Evolutionary conservation across 179 eudicot genomes (phyloP), one percentile per base, ranked within the genome.

Genomic region (Beta corolliflora): DNA sequence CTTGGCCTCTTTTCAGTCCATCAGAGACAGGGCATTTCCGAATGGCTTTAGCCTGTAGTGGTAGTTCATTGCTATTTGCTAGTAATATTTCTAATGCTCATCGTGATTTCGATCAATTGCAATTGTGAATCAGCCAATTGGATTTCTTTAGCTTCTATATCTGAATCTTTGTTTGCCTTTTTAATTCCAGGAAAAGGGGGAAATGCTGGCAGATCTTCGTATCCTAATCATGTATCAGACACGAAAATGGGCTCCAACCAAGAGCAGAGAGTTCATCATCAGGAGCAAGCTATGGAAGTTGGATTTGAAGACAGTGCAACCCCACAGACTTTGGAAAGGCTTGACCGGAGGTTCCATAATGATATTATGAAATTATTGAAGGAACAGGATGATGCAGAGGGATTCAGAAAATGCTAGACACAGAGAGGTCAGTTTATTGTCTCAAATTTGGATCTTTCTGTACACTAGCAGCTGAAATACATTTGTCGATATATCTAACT

Each of bases 341-440:
- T 95, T 83, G 98, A 95, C 82, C 87, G 89, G 74, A 93, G 85
- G 84, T 93, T 93, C 81, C 84, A 77, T 46, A 91, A 89, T 77
- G 98, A 93, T 67, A 88, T 93, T 23, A 84, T 85, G 90, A 90
- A 90, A 82, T 83, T 95, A 76, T 86, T 85, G 79, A 95, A 93
- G 88, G 97, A 95, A 82, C 98, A 92, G 81, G 80, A 67, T 75
- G 98, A 92, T 81, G 88, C 90, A 18, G 99, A 93, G n/a, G 86
- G 98, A 94, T 85, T 92, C 91, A 25, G 99, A 95, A 85, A 89
- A 83, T 89, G 87, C 91, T 61, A 86, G 97, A 79, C 99, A 95
- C 73, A 87, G 88, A 82, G 98, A 93, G 99, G 99, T 94, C 59
- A 79, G 97, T 83, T 80, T 45, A 73, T 53, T 58, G 29, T 75